These are phyloP conservation scores for Lathyrus tuberosus DNA, from an alignment of 306 rosid species.

Conservation along the genomic window DNA sequence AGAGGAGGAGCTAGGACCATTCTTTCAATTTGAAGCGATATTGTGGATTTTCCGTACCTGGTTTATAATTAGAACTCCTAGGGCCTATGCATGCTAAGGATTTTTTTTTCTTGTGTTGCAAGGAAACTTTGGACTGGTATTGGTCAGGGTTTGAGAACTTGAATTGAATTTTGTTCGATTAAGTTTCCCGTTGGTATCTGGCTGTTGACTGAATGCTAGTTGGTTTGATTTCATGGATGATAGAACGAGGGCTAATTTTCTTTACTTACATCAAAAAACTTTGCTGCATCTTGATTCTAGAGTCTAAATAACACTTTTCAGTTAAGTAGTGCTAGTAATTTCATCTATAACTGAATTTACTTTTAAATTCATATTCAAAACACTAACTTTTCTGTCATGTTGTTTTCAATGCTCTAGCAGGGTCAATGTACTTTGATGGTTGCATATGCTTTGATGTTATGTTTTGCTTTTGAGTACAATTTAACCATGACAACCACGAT, in stretches of 20 bases:
- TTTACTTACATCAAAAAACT: not conserved
- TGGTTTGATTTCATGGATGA: not conserved
- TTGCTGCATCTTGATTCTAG: not conserved
- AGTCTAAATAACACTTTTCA: not conserved
- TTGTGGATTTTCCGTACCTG: not conserved
- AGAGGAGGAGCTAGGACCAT: not conserved
- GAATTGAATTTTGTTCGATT: not conserved
- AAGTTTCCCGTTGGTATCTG: not conserved
- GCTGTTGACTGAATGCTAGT: not conserved
- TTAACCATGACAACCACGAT: not conserved
- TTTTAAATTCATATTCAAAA: not conserved
- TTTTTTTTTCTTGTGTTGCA: constrained; percentile 4
- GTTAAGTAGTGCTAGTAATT: constrained; percentile 21
- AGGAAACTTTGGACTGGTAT: not conserved
- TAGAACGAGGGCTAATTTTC: not conserved
- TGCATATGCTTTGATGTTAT: not conserved
- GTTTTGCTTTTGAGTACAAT: not conserved
- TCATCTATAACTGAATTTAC: not conserved
- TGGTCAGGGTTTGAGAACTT: not conserved
- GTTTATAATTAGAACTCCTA: constrained; percentile 9
- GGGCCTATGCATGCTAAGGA: constrained; percentile 1
- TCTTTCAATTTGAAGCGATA: not conserved
- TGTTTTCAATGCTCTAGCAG: not conserved
- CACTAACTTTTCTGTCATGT: not conserved
- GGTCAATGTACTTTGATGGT: not conserved